Percentiles rank a stretch among this genome's conserved stretches.
Evolutionary conservation across 2,329 filamentous ascomycete species (phyloP).

Genomic region (Graphium sp.): DNA sequence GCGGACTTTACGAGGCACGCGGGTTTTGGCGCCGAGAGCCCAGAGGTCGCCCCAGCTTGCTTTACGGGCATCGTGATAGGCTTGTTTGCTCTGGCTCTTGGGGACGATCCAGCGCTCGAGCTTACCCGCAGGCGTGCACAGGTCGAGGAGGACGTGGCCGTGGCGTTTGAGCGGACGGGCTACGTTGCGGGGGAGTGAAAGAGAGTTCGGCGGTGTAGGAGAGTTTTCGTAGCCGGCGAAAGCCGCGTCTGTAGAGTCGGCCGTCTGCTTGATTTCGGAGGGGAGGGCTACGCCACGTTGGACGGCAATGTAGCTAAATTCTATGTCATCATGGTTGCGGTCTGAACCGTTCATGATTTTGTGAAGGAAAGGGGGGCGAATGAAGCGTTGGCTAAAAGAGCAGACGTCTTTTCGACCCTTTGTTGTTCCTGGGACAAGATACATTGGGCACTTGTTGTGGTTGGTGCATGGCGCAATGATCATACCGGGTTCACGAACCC

Average conservation of each 20-base stretch:
- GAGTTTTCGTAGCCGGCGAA: constrained; percentile 54
- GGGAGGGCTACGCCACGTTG: constrained; percentile 46
- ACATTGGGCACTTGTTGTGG: constrained; percentile 81
- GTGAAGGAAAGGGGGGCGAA: constrained; percentile 69
- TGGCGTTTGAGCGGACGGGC: constrained; percentile 71
- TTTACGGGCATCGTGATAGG: constrained; percentile 88
- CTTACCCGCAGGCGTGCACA: constrained; percentile 73
- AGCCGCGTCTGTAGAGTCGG: constrained; percentile 42
- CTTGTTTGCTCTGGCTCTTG: constrained; percentile 60
- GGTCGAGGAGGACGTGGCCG: constrained; percentile 75
- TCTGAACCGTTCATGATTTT: constrained; percentile 50
- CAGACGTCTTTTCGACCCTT: constrained; percentile 76
- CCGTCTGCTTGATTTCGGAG: constrained; percentile 8
- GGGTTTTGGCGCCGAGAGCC: constrained; percentile 86
- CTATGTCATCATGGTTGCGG: constrained; percentile 75
- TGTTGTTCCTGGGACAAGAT: constrained; percentile 50
- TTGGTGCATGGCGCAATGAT: constrained; percentile 73
- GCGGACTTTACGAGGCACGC: constrained; percentile 42
- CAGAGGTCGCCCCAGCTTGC: constrained; percentile 84
- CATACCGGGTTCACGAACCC: constrained; percentile 40
- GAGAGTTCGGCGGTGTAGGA: constrained; percentile 28
- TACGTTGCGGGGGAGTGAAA: constrained; percentile 63
- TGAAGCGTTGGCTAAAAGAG: constrained; percentile 78
- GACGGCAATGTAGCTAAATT: constrained; percentile 79
- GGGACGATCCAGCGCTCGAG: constrained; percentile 93